Percentiles rank a stretch among this genome's conserved stretches.
Evolutionary conservation across 805 yeast genomes (phyloP).

Genomic region (Peterozyma xylosa): DNA sequence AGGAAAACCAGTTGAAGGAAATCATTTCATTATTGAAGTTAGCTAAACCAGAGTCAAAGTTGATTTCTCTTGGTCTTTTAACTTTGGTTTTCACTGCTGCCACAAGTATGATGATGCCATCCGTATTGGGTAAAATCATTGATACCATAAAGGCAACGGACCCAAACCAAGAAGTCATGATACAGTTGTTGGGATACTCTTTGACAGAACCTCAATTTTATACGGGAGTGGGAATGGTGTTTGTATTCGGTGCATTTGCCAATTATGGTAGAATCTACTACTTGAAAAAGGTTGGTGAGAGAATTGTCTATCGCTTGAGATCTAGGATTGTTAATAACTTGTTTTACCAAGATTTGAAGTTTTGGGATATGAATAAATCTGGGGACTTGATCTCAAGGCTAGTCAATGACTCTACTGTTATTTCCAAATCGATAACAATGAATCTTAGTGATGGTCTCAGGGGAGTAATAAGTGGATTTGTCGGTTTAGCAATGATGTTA

Average conservation of each 20-base stretch:
- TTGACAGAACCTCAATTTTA: constrained; percentile 60
- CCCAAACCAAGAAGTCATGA: constrained; percentile 9
- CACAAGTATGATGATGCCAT: constrained; percentile 75
- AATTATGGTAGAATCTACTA: constrained; percentile 76
- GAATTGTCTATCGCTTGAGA: constrained; percentile 77
- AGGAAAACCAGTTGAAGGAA: constrained; percentile 22
- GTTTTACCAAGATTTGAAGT: constrained; percentile 79
- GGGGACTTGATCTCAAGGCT: constrained; percentile 89
- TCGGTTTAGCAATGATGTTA: constrained; percentile 89
- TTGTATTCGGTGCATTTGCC: constrained; percentile 67
- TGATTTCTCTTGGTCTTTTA: constrained; percentile 53
- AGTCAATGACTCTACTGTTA: constrained; percentile 83
- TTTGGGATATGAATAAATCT: constrained; percentile 81
- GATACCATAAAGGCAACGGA: constrained; percentile 48
- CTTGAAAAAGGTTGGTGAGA: constrained; percentile 76
- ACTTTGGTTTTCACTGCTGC: constrained; percentile 67
- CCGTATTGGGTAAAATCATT: constrained; percentile 77
- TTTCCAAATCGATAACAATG: constrained; percentile 78
- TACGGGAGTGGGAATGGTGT: constrained; percentile 49
- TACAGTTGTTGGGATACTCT: constrained; percentile 36
- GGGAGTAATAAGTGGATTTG: constrained; percentile 72
- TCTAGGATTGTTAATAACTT: constrained; percentile 70
- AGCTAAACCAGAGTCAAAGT: constrained; percentile 49
- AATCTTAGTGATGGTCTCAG: constrained; percentile 91
- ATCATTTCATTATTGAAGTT: constrained; percentile 41